Evolutionary conservation across 148 eudicot species (phyloP), one percentile per base, ranked within the genome.

Genomic region (Persicaria tinctoria): DNA sequence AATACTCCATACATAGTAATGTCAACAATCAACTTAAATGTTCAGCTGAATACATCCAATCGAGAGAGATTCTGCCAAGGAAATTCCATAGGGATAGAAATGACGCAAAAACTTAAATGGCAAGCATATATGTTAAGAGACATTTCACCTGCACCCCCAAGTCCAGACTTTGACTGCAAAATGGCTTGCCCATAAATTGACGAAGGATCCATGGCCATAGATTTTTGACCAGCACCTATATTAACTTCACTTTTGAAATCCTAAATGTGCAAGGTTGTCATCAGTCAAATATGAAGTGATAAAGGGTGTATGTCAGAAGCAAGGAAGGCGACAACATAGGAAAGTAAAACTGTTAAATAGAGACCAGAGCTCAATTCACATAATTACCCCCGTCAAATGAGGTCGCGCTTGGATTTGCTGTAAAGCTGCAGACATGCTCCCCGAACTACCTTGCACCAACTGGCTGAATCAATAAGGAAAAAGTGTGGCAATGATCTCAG

Each of bases 121-220:
- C 13, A 63, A 63, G 68, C 41, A 56, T 59, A 18, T 1, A 59
- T 8, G 0, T 32, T 12, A 32, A 32, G 16, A 41, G 17, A 38
- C 70, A 66, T 41, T 72, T 78, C 74, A 93, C 98, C 98, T 77
- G 93, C 87, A 89, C 90, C 83, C 70, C 94, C 90, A 63, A 92
- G 79, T 70, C 99, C 99, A 73, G 99, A 84, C 77, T 92, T 95
- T 32, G 97, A 92, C 74, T 95, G 99, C 80, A 95, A 87, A 82
- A 92, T 88, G 12, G 97, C 89, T 82, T 92, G 99, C 66, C 99
- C 97, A 77, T 95, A 95, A 11, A 95, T 85, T 68, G 99, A 94
- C 18, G 97, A 89, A 71, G 96, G 96, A 82, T 95, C 93, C 91
- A 90, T 86, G 56, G 96, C 86, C 89, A 90, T 77, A 62, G 98